phyloP scores from a whole-genome alignment of 129 eudicot species.

The Erigeron canadensis region DNA sequence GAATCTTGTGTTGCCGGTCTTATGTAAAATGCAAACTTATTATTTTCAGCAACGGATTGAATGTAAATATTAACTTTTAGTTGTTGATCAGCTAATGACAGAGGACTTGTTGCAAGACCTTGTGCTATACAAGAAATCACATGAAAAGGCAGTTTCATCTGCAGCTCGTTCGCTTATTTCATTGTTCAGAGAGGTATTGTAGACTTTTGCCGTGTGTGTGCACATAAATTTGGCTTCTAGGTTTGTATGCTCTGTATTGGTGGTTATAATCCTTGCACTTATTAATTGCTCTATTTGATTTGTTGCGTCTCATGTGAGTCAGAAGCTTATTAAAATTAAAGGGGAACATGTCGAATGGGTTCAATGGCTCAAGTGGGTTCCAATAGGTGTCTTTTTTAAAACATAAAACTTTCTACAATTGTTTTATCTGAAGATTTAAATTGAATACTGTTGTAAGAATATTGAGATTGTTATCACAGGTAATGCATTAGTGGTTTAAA shows the following conservation, averaged over 20 bases:
- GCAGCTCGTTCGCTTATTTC: constrained; percentile 92
- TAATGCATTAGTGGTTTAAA: too few species aligned
- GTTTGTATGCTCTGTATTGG: neutral
- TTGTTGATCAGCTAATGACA: constrained; percentile 71
- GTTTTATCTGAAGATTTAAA: too few species aligned
- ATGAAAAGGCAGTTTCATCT: constrained; percentile 90
- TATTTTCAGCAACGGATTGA: too few species aligned
- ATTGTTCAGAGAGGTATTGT: constrained; percentile 84
- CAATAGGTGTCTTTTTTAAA: neutral
- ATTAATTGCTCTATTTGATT: neutral
- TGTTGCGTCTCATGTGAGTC: neutral
- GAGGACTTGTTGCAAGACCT: constrained; percentile 98
- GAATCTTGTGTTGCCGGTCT: neutral
- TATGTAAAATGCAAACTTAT: neutral
- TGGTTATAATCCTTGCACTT: neutral
- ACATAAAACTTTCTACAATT: too few species aligned
- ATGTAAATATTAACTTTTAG: constrained; percentile 1
- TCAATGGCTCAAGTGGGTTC: neutral
- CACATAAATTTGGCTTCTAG: neutral
- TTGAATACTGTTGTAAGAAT: too few species aligned
- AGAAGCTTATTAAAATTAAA: neutral
- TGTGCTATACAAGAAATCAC: constrained; percentile 77
- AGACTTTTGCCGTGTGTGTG: neutral
- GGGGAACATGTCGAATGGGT: constrained; percentile 5
- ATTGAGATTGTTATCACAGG: too few species aligned